Evolutionary conservation across 2,329 filamentous ascomycete genomes (phyloP), one percentile per base, ranked within the genome.

Genomic region (Nothomitra cinnamomea): DNA sequence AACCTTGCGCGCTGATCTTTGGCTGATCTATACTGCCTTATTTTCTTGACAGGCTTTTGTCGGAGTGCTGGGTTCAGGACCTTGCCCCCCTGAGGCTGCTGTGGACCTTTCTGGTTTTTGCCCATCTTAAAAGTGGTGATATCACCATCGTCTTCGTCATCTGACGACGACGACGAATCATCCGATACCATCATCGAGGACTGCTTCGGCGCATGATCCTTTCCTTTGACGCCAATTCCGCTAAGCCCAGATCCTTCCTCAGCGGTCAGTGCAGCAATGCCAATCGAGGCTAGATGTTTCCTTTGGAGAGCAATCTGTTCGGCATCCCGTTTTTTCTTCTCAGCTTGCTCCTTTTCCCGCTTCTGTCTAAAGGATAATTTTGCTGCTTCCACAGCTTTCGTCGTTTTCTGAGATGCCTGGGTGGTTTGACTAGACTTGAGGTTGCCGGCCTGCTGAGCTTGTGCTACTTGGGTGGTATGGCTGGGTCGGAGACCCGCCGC

Each of bases 1-100:
- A 98, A 74, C 57, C 92, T 83, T 58, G 92, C 90, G 60, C 90
- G 83, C 80, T 95, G 90, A 67, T 98, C 92, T 67, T 94, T 94
- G 47, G 83, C 80, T 15, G 88, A 90, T 51, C 90, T 80, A 57
- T 83, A 74, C 52, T 87, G 78, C 64, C 87, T 85, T 59, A 79
- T 72, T 70, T 95, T 95, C 68, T 87, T 90, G 54, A 94, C 80
- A 0, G 90, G 90, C 13, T 80, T 81, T 43, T 78, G 77, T 3
- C 49, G 48, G 2, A 41, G n/a, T n/a, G 49, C 22, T 51, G 76
- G 73, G 61, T 79, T 76, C 58, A 80, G 63, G 25, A 75, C 65
- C 58, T 70, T 70, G 57, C 70, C 77, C 58, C 70, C 70, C 21
- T 61, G 65, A 19, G 70, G 65, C 10, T 67, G 63, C 51, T 69